Base-by-base conservation (phyloP, 306 rosid species). In the Ochetophila trinervis region DNA sequence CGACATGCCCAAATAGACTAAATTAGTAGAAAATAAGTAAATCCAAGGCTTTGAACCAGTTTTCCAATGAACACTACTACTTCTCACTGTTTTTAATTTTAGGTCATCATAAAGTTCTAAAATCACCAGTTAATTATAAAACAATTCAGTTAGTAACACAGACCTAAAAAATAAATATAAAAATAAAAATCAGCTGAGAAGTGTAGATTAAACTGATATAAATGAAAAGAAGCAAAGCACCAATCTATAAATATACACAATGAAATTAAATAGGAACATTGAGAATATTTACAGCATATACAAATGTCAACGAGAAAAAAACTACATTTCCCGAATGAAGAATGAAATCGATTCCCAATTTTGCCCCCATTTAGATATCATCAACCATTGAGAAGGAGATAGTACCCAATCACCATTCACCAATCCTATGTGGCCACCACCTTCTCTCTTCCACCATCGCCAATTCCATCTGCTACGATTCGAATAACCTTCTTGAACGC, bases 401-500 rank as follows among this genome's bases (percentile, higher is more conserved):
- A 78, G 79, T 75, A 47, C 66, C 81, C 84, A 91, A 78, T 82
- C 86, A 37, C 83, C 76, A 16, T 91, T 78, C 6, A 80, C 75
- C 66, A 91, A 65, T 64, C 95, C 76, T 73, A 88, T 36, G 0
- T 88, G 85, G 32, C 32, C 32, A 27, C 32, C 70, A 82, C 80
- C 64, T 92, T 89, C 30, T 72, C 96, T 32, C 96, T 78, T 53
- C 74, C 85, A 17, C 78, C 78, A 53, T 87, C 86, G 66, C 84
- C 82, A 54, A 91, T 74, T 12, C 90, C 87, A 50, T 75, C 88
- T 8, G 79, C 74, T 53, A 74, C 57, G 61, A 82, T 82, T 63
- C 88, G 82, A 72, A 86, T 61, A 18, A 92, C 81, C 63, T 71
- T 92, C 76, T 92, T 87, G 66, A 89, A 72, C 12, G 98, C 87